Evolutionary conservation across 352 stramenopile genomes (phyloP).

Genomic region (Pythium apleroticum): DNA sequence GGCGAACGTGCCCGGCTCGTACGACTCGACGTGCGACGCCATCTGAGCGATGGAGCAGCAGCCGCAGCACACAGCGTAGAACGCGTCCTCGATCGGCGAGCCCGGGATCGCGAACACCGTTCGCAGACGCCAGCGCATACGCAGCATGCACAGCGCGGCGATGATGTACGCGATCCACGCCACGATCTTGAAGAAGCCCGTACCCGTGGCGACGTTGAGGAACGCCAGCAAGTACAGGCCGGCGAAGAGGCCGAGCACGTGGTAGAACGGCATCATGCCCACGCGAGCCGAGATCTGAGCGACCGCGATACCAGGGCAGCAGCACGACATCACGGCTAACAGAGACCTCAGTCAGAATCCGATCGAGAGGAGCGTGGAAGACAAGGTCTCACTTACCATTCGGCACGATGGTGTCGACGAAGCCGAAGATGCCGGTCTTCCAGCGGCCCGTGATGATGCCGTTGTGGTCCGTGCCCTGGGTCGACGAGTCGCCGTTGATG

Average conservation of each 20-base stretch:
- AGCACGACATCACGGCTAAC: constrained; percentile 63
- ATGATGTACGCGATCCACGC: constrained; percentile 41
- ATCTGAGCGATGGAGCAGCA: constrained; percentile 81
- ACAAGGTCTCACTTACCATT: constrained; percentile 48
- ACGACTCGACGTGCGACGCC: constrained; percentile 78
- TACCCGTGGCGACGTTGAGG: constrained; percentile 30
- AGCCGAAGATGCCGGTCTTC: constrained; percentile 75
- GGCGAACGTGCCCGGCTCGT: constrained; percentile 58
- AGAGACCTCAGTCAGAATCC: not conserved
- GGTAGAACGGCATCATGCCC: constrained; percentile 56
- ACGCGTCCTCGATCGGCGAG: constrained; percentile 48
- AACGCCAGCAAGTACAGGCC: constrained; percentile 55
- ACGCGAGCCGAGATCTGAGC: constrained; percentile 63
- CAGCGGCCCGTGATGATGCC: constrained; percentile 70
- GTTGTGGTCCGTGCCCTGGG: constrained; percentile 58
- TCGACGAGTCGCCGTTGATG: constrained; percentile 32
- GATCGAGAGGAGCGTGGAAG: too few relatives aligned
- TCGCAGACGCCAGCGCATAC: constrained; percentile 61
- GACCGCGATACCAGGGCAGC: constrained; percentile 57
- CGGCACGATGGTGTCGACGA: constrained; percentile 59
- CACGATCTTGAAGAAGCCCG: constrained; percentile 52
- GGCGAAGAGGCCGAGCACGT: constrained; percentile 50
- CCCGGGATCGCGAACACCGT: constrained; percentile 64
- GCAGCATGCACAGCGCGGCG: constrained; percentile 39
- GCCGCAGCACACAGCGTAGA: constrained; percentile 54